Conservation (phyloP, 176 grass and related monocot species). For the Avena atlantica region DNA sequence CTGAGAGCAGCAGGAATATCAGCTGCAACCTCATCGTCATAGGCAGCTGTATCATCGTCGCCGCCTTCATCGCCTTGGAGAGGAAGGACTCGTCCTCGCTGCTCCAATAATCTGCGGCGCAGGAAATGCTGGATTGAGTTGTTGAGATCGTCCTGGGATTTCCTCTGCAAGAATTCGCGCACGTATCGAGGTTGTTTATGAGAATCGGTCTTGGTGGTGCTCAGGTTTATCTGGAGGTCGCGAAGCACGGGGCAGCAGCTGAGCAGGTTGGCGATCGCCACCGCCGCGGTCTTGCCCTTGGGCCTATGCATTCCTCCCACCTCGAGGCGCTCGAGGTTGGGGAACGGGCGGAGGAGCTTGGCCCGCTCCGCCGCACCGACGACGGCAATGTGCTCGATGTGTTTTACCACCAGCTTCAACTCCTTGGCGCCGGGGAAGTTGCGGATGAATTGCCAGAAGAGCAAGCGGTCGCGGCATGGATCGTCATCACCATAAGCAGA, state of each 20-base stretch:
- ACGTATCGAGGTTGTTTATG: neutral
- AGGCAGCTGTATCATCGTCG: neutral
- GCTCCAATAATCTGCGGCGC: neutral
- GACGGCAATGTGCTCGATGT: neutral
- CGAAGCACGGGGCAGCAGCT: neutral
- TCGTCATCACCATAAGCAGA: neutral
- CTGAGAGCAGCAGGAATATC: neutral
- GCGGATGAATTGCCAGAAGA: neutral
- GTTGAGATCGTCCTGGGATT: neutral
- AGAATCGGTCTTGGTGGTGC: neutral
- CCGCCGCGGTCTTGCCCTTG: neutral
- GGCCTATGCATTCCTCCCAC: neutral
- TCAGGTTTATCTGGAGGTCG: neutral
- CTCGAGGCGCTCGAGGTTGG: neutral
- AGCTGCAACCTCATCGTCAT: neutral
- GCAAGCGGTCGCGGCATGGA: neutral
- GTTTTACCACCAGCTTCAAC: neutral
- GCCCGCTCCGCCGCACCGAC: neutral
- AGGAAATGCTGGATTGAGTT: neutral
- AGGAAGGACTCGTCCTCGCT: no score
- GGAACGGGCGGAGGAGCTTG: neutral
- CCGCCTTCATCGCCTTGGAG: neutral
- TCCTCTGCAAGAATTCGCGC: neutral
- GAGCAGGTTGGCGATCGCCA: constrained; percentile 4
- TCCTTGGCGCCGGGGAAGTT: neutral